A percentile compares a stretch with the other conserved stretches of the same genome.
Evolutionary conservation across 306 rosid species (phyloP).

Genomic region (Ceratonia siliqua): DNA sequence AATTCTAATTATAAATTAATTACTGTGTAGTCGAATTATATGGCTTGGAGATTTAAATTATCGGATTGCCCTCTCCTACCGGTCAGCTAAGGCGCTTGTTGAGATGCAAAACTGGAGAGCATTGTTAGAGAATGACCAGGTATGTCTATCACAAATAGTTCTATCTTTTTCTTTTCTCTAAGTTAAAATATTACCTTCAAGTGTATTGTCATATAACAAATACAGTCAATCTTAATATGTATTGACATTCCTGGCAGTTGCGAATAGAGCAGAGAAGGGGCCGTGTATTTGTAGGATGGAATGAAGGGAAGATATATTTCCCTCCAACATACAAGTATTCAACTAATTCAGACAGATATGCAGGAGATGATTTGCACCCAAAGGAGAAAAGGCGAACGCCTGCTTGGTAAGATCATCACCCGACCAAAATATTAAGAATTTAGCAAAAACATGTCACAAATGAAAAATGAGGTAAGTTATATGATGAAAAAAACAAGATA

Average conservation of each 20-base stretch:
- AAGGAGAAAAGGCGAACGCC: slow-evolving; percentile 97
- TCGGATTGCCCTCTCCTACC: slow-evolving; percentile 88
- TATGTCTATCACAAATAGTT: slow-evolving; percentile 33
- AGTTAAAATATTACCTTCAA: slow-evolving; percentile 17
- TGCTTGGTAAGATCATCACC: slow-evolving; percentile 75
- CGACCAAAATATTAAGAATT: neutral
- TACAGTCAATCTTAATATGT: slow-evolving; percentile 21
- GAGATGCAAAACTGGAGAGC: slow-evolving; percentile 99
- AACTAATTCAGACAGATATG: slow-evolving; percentile 93
- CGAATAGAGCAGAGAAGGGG: slow-evolving; percentile 93
- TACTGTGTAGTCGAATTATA: slow-evolving; percentile 70
- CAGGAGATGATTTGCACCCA: slow-evolving; percentile 93
- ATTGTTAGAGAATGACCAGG: slow-evolving; percentile 95
- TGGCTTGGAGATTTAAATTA: slow-evolving; percentile 99
- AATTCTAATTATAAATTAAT: slow-evolving; percentile 28
- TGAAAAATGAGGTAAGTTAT: neutral
- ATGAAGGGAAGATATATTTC: slow-evolving; percentile 94
- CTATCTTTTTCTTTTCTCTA: slow-evolving; percentile 1
- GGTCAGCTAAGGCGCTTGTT: slow-evolving; percentile 93
- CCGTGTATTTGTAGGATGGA: slow-evolving; percentile 86
- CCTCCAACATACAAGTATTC: slow-evolving; percentile 99
- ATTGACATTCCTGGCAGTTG: slow-evolving; percentile 58
- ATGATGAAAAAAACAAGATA: neutral
- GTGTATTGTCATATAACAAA: neutral
- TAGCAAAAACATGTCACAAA: slow-evolving; percentile 11